A percentile compares a stretch with the other conserved stretches of the same genome.
Evolutionary conservation across 306 rosid genomes (phyloP).

Genomic region (Trifolium fragiferum): DNA sequence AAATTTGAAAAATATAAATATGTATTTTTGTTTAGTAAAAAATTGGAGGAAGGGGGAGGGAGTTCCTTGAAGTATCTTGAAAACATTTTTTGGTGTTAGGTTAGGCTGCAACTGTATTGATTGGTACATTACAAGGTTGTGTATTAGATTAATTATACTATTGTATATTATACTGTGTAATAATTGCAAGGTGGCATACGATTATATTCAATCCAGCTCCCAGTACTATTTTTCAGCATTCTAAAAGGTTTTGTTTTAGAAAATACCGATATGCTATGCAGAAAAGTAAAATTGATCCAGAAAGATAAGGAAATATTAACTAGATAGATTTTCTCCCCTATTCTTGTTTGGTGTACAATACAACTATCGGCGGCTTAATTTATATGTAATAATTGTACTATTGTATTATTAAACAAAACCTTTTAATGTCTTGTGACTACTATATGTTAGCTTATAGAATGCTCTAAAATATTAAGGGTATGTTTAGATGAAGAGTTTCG

Average conservation of each 20-base stretch:
- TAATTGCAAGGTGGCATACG: background rate
- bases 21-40: background rate
- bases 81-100: conserved; percentile 43
- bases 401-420: too few species aligned
- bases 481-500: too few species aligned
- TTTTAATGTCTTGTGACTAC: background rate
- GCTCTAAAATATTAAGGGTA: background rate
- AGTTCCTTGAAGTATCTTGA: conserved; percentile 34
- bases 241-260: too few species aligned
- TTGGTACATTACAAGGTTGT: background rate
- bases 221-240: background rate
- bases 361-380: too few species aligned
- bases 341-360: too few species aligned
- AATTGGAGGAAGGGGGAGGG: background rate
- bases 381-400: too few species aligned
- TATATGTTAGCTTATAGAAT: background rate
- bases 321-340: too few species aligned
- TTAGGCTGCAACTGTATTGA: conserved; percentile 34
- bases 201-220: background rate
- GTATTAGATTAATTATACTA: conserved; percentile 1
- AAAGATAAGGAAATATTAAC: too few species aligned
- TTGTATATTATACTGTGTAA: background rate
- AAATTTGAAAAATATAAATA: conserved; percentile 29
- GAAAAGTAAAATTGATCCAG: too few species aligned
- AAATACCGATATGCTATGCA: too few species aligned